phyloP scores from a whole-genome alignment of 768 basidiomycete genomes.

The Leccinum incarnatum region DNA sequence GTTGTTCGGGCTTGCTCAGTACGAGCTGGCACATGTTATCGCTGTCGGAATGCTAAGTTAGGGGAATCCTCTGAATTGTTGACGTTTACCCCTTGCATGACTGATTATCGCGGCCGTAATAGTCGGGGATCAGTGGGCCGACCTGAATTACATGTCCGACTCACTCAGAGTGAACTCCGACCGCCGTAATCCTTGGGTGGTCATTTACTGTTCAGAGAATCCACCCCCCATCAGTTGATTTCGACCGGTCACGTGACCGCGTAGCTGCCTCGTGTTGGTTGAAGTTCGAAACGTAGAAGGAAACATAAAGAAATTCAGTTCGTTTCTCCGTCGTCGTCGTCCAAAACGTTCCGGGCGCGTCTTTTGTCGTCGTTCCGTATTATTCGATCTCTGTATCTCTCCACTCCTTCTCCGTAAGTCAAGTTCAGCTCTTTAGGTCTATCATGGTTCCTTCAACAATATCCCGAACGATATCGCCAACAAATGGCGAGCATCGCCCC shows the following conservation, averaged over 20 bases:
- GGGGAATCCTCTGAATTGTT: too few relatives aligned
- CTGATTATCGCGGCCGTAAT: too few relatives aligned
- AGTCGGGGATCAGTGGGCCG: too few relatives aligned
- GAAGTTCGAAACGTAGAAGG: slow-evolving; percentile 13
- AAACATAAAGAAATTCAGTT: slow-evolving; percentile 28
- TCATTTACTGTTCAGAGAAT: too few relatives aligned
- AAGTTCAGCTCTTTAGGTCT: slow-evolving; percentile 5
- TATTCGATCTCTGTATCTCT: neutral
- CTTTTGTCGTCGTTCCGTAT: slow-evolving; percentile 2
- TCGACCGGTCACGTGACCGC: slow-evolving; percentile 33
- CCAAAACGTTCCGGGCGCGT: slow-evolving; percentile 19
- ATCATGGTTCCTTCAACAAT: slow-evolving; percentile 21
- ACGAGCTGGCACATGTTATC: too few relatives aligned
- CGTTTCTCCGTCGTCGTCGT: slow-evolving; percentile 16
- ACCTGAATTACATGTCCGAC: too few relatives aligned
- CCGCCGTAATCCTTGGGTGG: too few relatives aligned
- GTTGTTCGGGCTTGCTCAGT: too few relatives aligned
- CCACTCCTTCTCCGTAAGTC: slow-evolving; percentile 8
- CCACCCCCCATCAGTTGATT: slow-evolving; percentile 1
- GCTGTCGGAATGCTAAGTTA: too few relatives aligned
- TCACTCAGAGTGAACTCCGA: too few relatives aligned
- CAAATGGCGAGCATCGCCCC: slow-evolving; percentile 28
- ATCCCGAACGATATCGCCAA: slow-evolving; percentile 28
- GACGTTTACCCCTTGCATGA: too few relatives aligned
- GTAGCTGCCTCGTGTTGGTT: slow-evolving; percentile 36